Conservation (phyloP, 2,329 filamentous ascomycete genomes). For the Diaporthe sp. region DNA sequence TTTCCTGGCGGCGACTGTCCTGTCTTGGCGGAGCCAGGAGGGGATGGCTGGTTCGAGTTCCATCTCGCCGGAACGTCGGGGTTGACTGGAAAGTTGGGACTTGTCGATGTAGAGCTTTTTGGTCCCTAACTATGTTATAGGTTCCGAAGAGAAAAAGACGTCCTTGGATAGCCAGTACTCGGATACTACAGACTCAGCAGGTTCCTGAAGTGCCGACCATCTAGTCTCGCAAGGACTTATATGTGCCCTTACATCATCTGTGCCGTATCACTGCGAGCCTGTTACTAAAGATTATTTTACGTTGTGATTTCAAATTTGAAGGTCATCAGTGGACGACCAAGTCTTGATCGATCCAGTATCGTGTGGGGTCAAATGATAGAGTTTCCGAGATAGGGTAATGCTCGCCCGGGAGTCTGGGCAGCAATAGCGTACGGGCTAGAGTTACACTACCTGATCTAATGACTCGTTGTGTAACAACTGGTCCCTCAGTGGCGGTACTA, state of each 20-base stretch:
- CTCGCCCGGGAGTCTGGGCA: not conserved
- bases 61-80: not conserved
- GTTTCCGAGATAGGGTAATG: conserved; percentile 21
- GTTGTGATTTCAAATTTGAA: not conserved
- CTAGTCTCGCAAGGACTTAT: not conserved
- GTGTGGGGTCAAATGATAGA: conserved; percentile 5
- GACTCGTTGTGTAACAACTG: conserved; percentile 2
- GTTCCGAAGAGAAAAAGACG: not conserved
- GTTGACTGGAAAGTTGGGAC: not conserved
- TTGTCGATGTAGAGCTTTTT: not conserved
- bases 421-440: not conserved
- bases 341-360: not conserved
- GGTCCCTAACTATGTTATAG: not conserved
- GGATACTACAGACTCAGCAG: not conserved
- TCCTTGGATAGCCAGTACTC: not conserved
- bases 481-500: not conserved
- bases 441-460: not conserved
- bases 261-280: not conserved
- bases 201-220: not conserved
- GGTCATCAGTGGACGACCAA: not conserved
- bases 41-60: not conserved
- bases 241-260: not conserved
- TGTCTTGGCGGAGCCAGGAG: not conserved
- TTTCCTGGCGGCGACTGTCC: conserved; percentile 5
- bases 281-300: not conserved